Percentiles rank a stretch among this genome's conserved stretches.
phyloP scores from a whole-genome alignment of 139 green algal species.

The Chlamydomonas sp. region DNA sequence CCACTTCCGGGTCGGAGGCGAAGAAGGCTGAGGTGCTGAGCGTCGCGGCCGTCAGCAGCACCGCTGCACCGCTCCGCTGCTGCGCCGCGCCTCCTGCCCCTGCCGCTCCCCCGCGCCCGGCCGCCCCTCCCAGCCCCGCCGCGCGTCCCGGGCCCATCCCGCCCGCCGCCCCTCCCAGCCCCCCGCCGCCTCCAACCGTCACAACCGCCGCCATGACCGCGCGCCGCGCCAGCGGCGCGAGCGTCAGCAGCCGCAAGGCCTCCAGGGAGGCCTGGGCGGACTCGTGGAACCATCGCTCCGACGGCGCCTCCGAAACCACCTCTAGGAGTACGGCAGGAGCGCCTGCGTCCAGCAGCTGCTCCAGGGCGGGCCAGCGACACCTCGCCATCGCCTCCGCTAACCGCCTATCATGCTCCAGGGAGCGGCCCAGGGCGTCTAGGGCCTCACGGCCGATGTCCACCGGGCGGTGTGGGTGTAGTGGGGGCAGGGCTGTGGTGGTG shows the following conservation, averaged over 20 bases:
- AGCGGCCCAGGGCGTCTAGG: conserved; percentile 52
- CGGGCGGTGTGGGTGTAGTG: conserved; percentile 41
- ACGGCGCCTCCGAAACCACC: conserved; percentile 46
- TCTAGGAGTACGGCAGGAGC: conserved; percentile 55
- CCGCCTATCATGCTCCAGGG: conserved; percentile 50
- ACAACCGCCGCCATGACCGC: conserved; percentile 35
- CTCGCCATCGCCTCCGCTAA: conserved; percentile 61
- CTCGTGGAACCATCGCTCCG: conserved; percentile 22
- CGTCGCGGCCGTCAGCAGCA: conserved; percentile 60
- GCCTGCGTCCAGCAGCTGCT: conserved; percentile 46
- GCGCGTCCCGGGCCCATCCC: conserved; percentile 48
- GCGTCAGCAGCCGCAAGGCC: conserved; percentile 65
- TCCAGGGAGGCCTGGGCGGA: conserved; percentile 14
- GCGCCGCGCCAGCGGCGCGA: conserved; percentile 57
- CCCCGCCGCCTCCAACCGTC: neutral
- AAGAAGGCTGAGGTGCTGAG: conserved; percentile 52
- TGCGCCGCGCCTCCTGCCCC: neutral
- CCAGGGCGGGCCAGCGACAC: conserved; percentile 49
- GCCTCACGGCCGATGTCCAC: conserved; percentile 62
- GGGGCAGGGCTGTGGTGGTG: neutral
- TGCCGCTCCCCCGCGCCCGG: neutral
- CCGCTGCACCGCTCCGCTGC: conserved; percentile 55
- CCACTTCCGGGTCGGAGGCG: conserved; percentile 61
- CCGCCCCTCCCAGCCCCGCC: neutral
- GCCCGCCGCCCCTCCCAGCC: conserved; percentile 52